These are phyloP conservation scores for Citrus medica DNA, from an alignment of 345 rosid species.

Conservation along the genomic window DNA sequence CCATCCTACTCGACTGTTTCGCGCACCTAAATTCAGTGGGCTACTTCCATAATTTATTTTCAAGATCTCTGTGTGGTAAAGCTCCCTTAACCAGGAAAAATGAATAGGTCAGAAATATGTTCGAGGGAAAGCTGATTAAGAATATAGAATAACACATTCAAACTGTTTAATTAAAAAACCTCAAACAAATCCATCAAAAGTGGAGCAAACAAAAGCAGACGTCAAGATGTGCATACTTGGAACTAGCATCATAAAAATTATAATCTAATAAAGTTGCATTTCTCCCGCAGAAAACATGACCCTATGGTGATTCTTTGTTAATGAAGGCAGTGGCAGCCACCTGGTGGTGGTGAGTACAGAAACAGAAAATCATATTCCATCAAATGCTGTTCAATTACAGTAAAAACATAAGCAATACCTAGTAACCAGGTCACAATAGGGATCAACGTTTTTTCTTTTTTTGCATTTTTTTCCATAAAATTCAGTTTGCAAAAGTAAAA, in stretches of 20 bases:
- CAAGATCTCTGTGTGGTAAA: conserved; percentile 51
- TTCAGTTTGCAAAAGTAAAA: not conserved
- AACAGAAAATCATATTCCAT: not conserved
- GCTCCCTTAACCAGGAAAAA: conserved; percentile 38
- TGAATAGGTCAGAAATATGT: not conserved
- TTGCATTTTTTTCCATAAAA: not conserved
- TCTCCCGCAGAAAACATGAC: not conserved
- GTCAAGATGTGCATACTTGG: not conserved
- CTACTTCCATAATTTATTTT: conserved; percentile 63
- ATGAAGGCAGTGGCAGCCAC: not conserved
- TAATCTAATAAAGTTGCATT: not conserved
- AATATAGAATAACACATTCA: not conserved
- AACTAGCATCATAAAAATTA: not conserved
- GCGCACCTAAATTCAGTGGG: conserved; percentile 48
- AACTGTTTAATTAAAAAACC: not conserved
- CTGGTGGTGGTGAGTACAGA: not conserved
- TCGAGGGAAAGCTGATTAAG: conserved; percentile 5
- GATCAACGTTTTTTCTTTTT: not conserved
- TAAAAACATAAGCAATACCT: not conserved
- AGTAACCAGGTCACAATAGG: not conserved
- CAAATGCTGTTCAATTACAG: not conserved
- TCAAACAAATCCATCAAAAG: not conserved
- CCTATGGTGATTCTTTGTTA: not conserved
- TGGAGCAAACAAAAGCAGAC: not conserved
- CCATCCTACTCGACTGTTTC: conserved; percentile 33